Percentiles rank a stretch among this genome's conserved stretches.
Evolutionary conservation across 163 green algal species (phyloP).

Genomic region (Scenedesmus sp.): DNA sequence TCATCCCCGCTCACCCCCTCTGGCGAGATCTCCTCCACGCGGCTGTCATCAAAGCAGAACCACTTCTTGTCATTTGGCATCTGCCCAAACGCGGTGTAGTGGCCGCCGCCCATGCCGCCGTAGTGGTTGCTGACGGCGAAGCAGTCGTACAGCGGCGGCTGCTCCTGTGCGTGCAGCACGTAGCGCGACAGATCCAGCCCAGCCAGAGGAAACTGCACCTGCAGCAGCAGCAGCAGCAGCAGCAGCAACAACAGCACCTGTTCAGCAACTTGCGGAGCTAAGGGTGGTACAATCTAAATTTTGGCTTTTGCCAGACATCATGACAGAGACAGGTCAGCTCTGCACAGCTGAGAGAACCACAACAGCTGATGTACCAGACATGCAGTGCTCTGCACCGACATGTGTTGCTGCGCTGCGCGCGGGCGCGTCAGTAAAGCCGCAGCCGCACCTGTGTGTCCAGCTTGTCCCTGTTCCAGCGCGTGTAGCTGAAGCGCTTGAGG

Average conservation of each 20-base stretch:
- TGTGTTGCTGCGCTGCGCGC: neutral
- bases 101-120: slow-evolving; percentile 91
- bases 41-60: slow-evolving; percentile 92
- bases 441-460: slow-evolving; percentile 82
- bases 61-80: slow-evolving; percentile 75
- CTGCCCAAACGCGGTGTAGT: slow-evolving; percentile 95
- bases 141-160: slow-evolving; percentile 85
- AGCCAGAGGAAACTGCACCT: slow-evolving; percentile 87
- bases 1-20: slow-evolving; percentile 9
- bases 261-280: neutral
- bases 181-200: slow-evolving; percentile 84
- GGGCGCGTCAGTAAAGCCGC: no score
- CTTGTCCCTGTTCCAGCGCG: slow-evolving; percentile 85
- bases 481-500: slow-evolving; percentile 94
- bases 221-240: slow-evolving; percentile 3
- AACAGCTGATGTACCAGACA: no score
- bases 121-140: slow-evolving; percentile 97
- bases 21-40: slow-evolving; percentile 58
- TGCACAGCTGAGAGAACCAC: neutral
- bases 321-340: neutral
- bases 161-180: slow-evolving; percentile 58
- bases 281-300: neutral
- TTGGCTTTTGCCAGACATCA: no score
- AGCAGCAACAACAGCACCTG: slow-evolving; percentile 12
- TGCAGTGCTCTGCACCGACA: neutral